Evolutionary conservation across 2,329 filamentous ascomycete genomes (phyloP).

Genomic region (Penicillium sp.): DNA sequence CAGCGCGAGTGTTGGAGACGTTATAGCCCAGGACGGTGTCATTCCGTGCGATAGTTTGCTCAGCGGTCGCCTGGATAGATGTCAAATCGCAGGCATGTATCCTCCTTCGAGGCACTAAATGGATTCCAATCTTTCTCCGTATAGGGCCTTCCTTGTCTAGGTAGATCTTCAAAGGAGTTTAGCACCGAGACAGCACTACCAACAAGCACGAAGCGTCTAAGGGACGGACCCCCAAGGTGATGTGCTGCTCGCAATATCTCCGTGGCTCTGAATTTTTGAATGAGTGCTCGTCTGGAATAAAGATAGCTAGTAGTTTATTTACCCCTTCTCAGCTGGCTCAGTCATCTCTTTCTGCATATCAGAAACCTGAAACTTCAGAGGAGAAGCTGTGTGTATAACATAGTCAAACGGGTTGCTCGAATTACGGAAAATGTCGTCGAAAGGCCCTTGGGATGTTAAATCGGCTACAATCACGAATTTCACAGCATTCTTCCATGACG

Average conservation of each 20-base stretch:
- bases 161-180: slow-evolving; percentile 19
- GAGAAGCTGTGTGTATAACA: slow-evolving; percentile 54
- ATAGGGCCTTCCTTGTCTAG: slow-evolving; percentile 15
- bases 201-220: slow-evolving; percentile 31
- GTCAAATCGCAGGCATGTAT: not conserved
- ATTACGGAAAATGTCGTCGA: slow-evolving; percentile 25
- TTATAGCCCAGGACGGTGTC: slow-evolving; percentile 14
- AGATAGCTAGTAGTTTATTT: too few relatives aligned
- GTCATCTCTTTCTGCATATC: slow-evolving; percentile 42
- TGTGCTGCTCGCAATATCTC: slow-evolving; percentile 13
- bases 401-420: slow-evolving; percentile 37
- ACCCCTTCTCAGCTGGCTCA: slow-evolving; percentile 45
- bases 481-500: slow-evolving; percentile 33
- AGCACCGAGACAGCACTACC: slow-evolving; percentile 26
- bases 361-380: slow-evolving; percentile 46
- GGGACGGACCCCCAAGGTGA: slow-evolving; percentile 1
- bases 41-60: slow-evolving; percentile 11
- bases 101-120: too few relatives aligned
- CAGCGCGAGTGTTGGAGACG: slow-evolving; percentile 10
- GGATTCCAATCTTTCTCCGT: slow-evolving; percentile 22
- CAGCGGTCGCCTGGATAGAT: slow-evolving; percentile 10
- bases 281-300: too few relatives aligned
- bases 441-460: slow-evolving; percentile 28
- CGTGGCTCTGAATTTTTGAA: slow-evolving; percentile 7
- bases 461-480: slow-evolving; percentile 40